Evolutionary conservation across 106 monocot genomes (phyloP).

Genomic region (Dioscorea alata): DNA sequence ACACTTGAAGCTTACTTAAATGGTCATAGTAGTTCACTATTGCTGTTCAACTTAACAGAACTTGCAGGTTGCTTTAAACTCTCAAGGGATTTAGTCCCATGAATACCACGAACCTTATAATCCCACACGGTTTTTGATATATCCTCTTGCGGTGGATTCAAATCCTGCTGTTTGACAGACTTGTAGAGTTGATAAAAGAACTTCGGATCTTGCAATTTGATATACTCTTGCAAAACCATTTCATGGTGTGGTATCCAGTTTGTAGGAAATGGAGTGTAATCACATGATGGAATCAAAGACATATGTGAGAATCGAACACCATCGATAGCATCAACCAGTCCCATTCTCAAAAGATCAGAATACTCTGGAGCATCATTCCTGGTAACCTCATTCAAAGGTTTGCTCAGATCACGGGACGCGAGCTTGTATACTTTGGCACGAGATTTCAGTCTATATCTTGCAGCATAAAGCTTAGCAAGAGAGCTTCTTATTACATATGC

Average conservation of each 20-base stretch:
- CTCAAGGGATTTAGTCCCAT: slow-evolving; percentile 14
- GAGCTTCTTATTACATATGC: slow-evolving; percentile 94
- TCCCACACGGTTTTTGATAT: slow-evolving; percentile 72
- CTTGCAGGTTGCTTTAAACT: slow-evolving; percentile 1
- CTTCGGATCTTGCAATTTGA: slow-evolving; percentile 80
- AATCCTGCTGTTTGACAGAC: slow-evolving; percentile 42
- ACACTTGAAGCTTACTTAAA: no score
- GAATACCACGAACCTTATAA: slow-evolving; percentile 67
- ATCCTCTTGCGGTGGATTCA: slow-evolving; percentile 67
- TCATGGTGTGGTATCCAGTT: slow-evolving; percentile 87
- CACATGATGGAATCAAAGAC: slow-evolving; percentile 86
- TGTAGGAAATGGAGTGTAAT: slow-evolving; percentile 86
- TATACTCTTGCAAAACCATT: slow-evolving; percentile 52
- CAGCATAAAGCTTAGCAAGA: slow-evolving; percentile 91
- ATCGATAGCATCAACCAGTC: slow-evolving; percentile 88
- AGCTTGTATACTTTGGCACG: slow-evolving; percentile 94
- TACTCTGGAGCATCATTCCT: slow-evolving; percentile 74
- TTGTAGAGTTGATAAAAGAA: slow-evolving; percentile 68
- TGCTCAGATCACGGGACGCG: slow-evolving; percentile 72
- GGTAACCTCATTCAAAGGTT: slow-evolving; percentile 65
- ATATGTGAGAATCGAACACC: slow-evolving; percentile 90
- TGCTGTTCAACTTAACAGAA: no score
- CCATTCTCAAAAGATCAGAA: slow-evolving; percentile 93
- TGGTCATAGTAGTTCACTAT: no score
- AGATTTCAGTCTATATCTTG: slow-evolving; percentile 89